phyloP scores from a whole-genome alignment of 2,329 filamentous ascomycete species.

The Shiraia sp. region DNA sequence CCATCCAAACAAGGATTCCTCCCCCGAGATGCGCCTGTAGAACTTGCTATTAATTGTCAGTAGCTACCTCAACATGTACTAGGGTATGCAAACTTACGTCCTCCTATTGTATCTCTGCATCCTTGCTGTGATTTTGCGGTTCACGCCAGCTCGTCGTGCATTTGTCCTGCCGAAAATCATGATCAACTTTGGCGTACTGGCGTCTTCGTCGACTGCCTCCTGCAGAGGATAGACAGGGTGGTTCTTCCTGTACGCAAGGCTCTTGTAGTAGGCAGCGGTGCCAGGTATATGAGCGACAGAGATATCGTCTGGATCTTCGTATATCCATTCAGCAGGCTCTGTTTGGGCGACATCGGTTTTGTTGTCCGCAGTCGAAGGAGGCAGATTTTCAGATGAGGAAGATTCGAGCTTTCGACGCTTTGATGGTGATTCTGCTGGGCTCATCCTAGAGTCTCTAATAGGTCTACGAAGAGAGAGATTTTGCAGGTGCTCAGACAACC shows the following conservation, averaged over 20 bases:
- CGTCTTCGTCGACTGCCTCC: neutral
- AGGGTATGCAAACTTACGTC: neutral
- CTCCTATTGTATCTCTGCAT: conserved; percentile 1
- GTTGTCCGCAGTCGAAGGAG: neutral
- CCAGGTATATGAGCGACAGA: neutral
- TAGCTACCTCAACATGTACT: neutral
- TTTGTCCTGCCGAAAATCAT: conserved; percentile 8
- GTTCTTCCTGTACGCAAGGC: conserved; percentile 7
- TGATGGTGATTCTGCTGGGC: neutral
- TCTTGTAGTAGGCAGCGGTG: conserved; percentile 14
- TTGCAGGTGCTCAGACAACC: too few relatives aligned
- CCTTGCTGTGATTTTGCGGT: neutral
- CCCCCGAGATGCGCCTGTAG: neutral
- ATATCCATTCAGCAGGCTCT: neutral
- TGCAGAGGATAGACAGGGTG: neutral
- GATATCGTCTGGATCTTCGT: neutral
- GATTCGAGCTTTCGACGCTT: neutral
- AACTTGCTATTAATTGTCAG: neutral
- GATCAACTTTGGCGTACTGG: neutral
- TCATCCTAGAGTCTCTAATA: too few relatives aligned
- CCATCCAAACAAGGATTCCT: conserved; percentile 2
- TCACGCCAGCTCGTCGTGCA: conserved; percentile 3
- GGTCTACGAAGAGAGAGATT: too few relatives aligned
- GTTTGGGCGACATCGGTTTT: neutral
- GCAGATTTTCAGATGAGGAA: too few relatives aligned